phyloP scores from a whole-genome alignment of 257 asterid species.

The Lycium ferocissimum region DNA sequence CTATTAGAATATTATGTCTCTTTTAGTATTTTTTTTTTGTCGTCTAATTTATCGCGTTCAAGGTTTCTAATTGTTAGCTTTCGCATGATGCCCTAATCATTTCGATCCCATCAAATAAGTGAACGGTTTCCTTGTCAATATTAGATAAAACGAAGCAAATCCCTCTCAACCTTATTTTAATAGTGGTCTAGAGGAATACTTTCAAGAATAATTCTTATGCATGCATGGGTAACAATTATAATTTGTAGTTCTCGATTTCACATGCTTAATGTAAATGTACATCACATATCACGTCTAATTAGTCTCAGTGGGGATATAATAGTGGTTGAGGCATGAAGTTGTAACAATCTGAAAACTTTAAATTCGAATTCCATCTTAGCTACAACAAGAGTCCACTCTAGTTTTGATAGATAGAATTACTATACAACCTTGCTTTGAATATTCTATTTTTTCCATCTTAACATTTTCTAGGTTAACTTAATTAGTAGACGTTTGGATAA shows the following conservation, averaged over 20 bases:
- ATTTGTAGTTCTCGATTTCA: too few species aligned
- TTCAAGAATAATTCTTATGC: background rate
- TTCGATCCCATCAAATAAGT: background rate
- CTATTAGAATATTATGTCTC: too few species aligned
- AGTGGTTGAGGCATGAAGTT: background rate
- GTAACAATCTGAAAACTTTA: too few species aligned
- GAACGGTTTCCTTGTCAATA: background rate
- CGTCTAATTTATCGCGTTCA: too few species aligned
- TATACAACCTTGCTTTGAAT: background rate
- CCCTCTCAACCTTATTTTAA: too few species aligned
- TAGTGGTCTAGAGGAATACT: background rate
- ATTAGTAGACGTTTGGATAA: background rate
- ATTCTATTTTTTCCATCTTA: background rate
- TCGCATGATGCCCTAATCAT: too few species aligned
- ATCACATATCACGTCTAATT: too few species aligned
- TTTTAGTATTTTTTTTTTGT: too few species aligned
- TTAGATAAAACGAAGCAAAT: too few species aligned
- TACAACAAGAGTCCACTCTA: background rate
- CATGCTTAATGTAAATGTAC: too few species aligned
- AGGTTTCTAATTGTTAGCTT: too few species aligned
- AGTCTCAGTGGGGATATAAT: background rate
- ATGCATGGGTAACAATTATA: background rate
- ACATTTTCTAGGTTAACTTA: background rate
- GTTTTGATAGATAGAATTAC: background rate
- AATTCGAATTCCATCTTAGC: too few species aligned